Base-by-base conservation (phyloP, 1,284 basidiomycete genomes). In the Microbotryomycetes sp. region DNA sequence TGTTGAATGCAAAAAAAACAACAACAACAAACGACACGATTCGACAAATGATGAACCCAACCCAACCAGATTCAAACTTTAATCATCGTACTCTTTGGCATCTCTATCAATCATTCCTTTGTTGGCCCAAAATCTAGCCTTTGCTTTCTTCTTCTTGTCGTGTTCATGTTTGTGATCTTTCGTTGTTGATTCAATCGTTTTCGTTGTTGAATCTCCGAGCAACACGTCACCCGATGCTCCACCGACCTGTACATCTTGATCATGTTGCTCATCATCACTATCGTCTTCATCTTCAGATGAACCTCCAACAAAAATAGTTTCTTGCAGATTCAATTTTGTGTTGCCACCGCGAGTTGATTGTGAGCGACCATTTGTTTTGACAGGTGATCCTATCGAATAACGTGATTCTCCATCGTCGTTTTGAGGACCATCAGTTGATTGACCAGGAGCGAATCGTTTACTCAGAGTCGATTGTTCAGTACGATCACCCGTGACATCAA, bases 321-420 rank as follows among this genome's bases (percentile, higher is more conserved):
- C 46, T 14, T 49, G 30, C 12, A 59, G 30, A 25, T 15, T 54
- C 19, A 48, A 9, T 12, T 45, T 30, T 30, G 29, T 25, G 49
- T 3, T 2, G n/a, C 23, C 23, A 26, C 3, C 29, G 26, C 49
- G 49, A 51, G 49, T 26, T 16, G 25, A 19, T 47, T 5, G 19
- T 15, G 31, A 9, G 25, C 19, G 22, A n/a, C 19, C 9, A 15
- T 22, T 16, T 6, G 29, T 31, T 14, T 14, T 15, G 3, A 47
- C 28, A 16, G 51, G 57, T 1, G 58, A 58, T 25, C 59, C 61
- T 36, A 68, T 60, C 29, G 62, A 50, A 52, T 68, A 68, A 15
- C 67, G 52, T 29, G 67, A 68, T 1, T 61, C 62, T 14, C 59
- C 64, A 4, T 58, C 54, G 22, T 53, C 36, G 2, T 42, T 29